Evolutionary conservation across 768 basidiomycete species (phyloP).

Genomic region (Heimioporus sp.): DNA sequence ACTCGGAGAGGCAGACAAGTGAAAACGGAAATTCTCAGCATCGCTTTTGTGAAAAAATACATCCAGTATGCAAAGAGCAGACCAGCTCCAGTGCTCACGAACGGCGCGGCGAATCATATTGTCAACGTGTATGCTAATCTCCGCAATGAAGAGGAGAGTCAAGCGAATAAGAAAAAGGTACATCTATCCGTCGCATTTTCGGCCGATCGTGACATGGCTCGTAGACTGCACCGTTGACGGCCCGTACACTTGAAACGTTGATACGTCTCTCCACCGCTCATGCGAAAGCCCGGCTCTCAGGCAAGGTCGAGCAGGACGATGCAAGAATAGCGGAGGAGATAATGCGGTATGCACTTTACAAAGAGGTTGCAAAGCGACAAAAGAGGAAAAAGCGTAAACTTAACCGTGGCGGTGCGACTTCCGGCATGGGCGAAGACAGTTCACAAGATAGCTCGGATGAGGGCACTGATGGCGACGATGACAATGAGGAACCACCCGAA

Average conservation of each 20-base stretch:
- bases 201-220: slow-evolving; percentile 12
- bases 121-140: slow-evolving; percentile 89
- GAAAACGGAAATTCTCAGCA: slow-evolving; percentile 83
- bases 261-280: slow-evolving; percentile 98
- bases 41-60: slow-evolving; percentile 96
- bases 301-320: slow-evolving; percentile 81
- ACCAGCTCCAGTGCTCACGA: slow-evolving; percentile 79
- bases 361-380: slow-evolving; percentile 80
- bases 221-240: slow-evolving; percentile 95
- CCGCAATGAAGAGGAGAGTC: slow-evolving; percentile 83
- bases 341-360: slow-evolving; percentile 96
- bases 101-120: slow-evolving; percentile 93
- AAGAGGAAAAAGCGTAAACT: slow-evolving; percentile 85
- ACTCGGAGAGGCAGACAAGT: slow-evolving; percentile 58
- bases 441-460: slow-evolving; percentile 34
- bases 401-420: slow-evolving; percentile 60
- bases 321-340: slow-evolving; percentile 91
- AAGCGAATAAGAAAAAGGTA: slow-evolving; percentile 86
- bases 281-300: slow-evolving; percentile 89
- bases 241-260: slow-evolving; percentile 96
- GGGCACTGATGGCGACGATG: slow-evolving; percentile 44
- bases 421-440: slow-evolving; percentile 53
- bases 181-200: background rate
- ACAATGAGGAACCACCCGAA: slow-evolving; percentile 41
- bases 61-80: slow-evolving; percentile 96